phyloP scores from a whole-genome alignment of 2,329 filamentous ascomycete species.

The Westerdykella sp. region DNA sequence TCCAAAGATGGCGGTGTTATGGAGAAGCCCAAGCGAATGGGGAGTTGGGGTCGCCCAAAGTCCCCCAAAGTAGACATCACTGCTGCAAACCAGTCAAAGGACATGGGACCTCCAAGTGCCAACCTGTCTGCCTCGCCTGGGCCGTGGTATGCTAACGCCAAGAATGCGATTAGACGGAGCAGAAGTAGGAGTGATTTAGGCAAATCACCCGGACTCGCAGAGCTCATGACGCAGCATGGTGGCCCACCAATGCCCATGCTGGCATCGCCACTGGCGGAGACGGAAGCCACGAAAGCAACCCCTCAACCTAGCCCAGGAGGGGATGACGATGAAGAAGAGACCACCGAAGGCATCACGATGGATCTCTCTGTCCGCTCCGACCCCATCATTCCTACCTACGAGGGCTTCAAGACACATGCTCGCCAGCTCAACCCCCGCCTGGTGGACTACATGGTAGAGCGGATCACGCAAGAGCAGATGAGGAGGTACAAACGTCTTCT shows the following conservation, averaged over 20 bases:
- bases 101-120: conserved; percentile 49
- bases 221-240: conserved; percentile 52
- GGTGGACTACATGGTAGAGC: conserved; percentile 63
- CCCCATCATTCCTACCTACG: conserved; percentile 63
- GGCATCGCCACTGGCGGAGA: conserved; percentile 41
- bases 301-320: conserved; percentile 30
- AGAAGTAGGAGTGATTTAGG: conserved; percentile 55
- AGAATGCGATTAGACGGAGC: conserved; percentile 44
- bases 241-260: conserved; percentile 54
- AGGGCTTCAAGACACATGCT: conserved; percentile 72
- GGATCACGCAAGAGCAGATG: conserved; percentile 75
- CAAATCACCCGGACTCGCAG: conserved; percentile 43
- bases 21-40: conserved; percentile 36
- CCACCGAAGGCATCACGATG: conserved; percentile 54
- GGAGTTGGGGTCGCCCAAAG: conserved; percentile 39
- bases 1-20: conserved; percentile 23
- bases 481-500: conserved; percentile 73
- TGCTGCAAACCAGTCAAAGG: conserved; percentile 42
- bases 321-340: conserved; percentile 38
- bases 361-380: conserved; percentile 59
- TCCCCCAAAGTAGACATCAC: conserved; percentile 38
- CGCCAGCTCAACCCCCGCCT: conserved; percentile 68
- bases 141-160: conserved; percentile 35
- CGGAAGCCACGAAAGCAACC: conserved; percentile 29
- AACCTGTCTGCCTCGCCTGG: conserved; percentile 26